Evolutionary conservation across 1,284 basidiomycete species (phyloP).

Genomic region (Microbotryum saponariae): DNA sequence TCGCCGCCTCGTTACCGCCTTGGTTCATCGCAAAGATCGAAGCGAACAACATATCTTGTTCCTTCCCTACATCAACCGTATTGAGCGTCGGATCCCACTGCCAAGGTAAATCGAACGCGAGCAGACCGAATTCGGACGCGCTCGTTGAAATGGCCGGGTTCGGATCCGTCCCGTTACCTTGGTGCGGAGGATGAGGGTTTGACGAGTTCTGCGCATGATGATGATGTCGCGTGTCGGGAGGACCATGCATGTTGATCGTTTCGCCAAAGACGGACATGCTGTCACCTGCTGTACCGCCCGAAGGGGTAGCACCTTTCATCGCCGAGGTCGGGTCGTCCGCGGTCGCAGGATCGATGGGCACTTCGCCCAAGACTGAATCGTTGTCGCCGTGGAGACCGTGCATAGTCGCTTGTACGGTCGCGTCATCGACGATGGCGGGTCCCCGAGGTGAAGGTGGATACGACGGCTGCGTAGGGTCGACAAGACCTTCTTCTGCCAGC

Average conservation of each 20-base stretch:
- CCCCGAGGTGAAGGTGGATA: not conserved
- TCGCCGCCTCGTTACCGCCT: not conserved
- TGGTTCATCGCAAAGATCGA: constrained; percentile 18
- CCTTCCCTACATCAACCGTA: constrained; percentile 19
- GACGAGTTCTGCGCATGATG: not conserved
- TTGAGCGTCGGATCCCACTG: constrained; percentile 25
- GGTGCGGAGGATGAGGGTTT: not conserved
- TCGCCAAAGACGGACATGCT: not conserved
- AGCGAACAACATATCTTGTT: constrained; percentile 29
- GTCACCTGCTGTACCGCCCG: not conserved
- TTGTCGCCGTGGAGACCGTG: not conserved
- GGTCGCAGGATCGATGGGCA: too few relatives aligned
- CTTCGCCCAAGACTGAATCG: not conserved
- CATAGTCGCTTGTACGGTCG: not conserved
- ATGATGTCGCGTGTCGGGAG: not conserved
- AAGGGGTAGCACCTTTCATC: not conserved
- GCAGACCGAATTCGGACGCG: not conserved
- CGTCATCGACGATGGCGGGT: not conserved
- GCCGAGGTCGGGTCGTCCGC: not conserved
- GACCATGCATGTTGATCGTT: not conserved
- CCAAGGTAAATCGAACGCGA: constrained; percentile 11
- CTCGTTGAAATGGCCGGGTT: not conserved
- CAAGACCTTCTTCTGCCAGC: constrained; percentile 5
- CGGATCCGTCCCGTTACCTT: not conserved
- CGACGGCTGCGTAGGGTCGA: not conserved